These are phyloP conservation scores for Bruguiera sexangula DNA, from an alignment of 345 rosid genomes.

Conservation along the genomic window DNA sequence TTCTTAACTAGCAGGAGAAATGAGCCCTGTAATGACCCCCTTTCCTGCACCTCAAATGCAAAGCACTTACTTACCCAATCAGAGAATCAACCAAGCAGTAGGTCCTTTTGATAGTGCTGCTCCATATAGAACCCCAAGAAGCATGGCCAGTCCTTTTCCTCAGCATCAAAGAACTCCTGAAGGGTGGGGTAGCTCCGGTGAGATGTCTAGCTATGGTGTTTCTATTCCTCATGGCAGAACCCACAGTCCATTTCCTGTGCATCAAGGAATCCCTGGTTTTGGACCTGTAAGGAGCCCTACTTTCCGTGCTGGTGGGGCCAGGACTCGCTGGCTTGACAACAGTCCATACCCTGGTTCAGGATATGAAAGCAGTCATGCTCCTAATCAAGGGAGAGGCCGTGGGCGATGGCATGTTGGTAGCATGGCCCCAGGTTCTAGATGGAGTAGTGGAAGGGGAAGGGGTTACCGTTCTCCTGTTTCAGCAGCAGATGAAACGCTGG, in stretches of 20 bases:
- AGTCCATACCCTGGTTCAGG: constrained; percentile 24
- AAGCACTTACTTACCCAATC: constrained; percentile 27
- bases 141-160: no score
- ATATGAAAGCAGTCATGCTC: constrained; percentile 32
- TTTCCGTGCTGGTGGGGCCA: constrained; percentile 37
- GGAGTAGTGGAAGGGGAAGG: constrained; percentile 46
- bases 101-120: constrained; percentile 25
- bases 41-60: constrained; percentile 33
- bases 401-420: constrained; percentile 24
- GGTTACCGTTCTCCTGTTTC: constrained; percentile 22
- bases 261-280: no score
- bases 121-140: no score
- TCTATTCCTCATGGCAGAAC: no score
- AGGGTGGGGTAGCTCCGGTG: no score
- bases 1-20: constrained; percentile 39
- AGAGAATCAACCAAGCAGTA: constrained; percentile 37
- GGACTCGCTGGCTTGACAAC: constrained; percentile 36
- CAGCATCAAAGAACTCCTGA: no score
- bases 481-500: no score
- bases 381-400: constrained; percentile 46
- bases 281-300: constrained; percentile 26
- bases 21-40: constrained; percentile 29
- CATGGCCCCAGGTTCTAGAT: constrained; percentile 32
- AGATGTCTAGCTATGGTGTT: no score
- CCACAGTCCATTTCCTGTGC: no score